Evolutionary conservation across 257 asterid genomes (phyloP).

Genomic region (Solanum bulbocastanum): DNA sequence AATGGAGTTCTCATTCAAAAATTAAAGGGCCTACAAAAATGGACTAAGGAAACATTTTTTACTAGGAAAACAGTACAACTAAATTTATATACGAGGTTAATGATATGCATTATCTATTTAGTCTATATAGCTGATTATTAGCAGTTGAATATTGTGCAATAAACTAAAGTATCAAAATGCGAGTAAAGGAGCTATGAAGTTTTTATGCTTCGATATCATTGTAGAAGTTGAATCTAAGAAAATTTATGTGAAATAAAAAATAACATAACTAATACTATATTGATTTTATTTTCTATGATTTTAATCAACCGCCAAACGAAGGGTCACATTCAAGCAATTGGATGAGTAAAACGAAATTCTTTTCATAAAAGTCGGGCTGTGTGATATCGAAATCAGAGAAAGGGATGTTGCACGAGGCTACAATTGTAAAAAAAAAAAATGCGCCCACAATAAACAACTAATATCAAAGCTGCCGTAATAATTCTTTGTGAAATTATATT

Average conservation of each 20-base stretch:
- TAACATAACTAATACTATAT: too few relatives aligned
- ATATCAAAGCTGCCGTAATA: neutral
- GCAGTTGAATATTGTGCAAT: too few relatives aligned
- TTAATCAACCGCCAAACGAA: neutral
- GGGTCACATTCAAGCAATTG: neutral
- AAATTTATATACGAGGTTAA: too few relatives aligned
- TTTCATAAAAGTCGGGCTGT: neutral
- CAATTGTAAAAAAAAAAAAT: neutral
- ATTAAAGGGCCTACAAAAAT: neutral
- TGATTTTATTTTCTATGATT: too few relatives aligned
- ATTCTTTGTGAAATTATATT: too few relatives aligned
- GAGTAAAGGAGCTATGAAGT: neutral
- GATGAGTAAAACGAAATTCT: neutral
- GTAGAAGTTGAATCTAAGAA: neutral
- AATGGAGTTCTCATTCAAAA: neutral
- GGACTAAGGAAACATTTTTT: neutral
- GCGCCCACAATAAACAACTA: neutral
- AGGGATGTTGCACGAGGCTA: neutral
- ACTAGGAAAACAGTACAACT: neutral
- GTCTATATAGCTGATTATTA: too few relatives aligned
- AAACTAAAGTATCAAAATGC: neutral
- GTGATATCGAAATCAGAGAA: neutral
- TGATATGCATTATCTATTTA: too few relatives aligned
- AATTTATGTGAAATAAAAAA: too few relatives aligned
- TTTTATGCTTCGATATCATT: too few relatives aligned